phyloP scores from a whole-genome alignment of 2,329 filamentous ascomycete genomes.

The Chalaropsis thielavioides region DNA sequence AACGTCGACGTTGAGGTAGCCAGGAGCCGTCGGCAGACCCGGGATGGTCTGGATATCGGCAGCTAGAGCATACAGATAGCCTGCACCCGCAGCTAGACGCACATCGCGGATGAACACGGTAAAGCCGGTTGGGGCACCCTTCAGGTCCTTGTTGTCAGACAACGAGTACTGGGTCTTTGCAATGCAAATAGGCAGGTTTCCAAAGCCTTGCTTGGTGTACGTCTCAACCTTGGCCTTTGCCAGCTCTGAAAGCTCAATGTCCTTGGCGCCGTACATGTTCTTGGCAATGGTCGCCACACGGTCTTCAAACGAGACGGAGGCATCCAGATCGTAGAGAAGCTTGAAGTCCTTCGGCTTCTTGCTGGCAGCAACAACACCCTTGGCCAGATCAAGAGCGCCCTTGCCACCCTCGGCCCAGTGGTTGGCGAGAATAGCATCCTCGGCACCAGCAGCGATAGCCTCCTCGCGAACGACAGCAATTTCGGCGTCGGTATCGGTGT shows the following conservation, averaged over 20 bases:
- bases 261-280: slow-evolving; percentile 85
- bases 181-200: slow-evolving; percentile 85
- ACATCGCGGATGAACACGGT: slow-evolving; percentile 91
- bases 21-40: slow-evolving; percentile 83
- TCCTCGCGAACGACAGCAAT: slow-evolving; percentile 81
- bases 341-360: slow-evolving; percentile 77
- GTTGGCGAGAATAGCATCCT: slow-evolving; percentile 84
- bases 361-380: slow-evolving; percentile 69
- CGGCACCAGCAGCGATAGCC: slow-evolving; percentile 77
- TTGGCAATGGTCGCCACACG: slow-evolving; percentile 83
- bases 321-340: slow-evolving; percentile 54
- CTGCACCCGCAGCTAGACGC: slow-evolving; percentile 81
- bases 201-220: slow-evolving; percentile 83
- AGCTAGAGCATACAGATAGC: slow-evolving; percentile 84
- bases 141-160: slow-evolving; percentile 80
- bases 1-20: slow-evolving; percentile 86
- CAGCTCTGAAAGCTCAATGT: slow-evolving; percentile 83
- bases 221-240: slow-evolving; percentile 94
- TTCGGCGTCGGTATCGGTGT: slow-evolving; percentile 86
- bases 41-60: slow-evolving; percentile 98
- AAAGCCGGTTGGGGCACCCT: slow-evolving; percentile 89
- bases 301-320: slow-evolving; percentile 67
- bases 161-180: slow-evolving; percentile 98
- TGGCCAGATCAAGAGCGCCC: slow-evolving; percentile 77
- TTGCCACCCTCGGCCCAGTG: slow-evolving; percentile 94